Evolutionary conservation across 305 asterid genomes (phyloP).

Genomic region (Rubia balearica): DNA sequence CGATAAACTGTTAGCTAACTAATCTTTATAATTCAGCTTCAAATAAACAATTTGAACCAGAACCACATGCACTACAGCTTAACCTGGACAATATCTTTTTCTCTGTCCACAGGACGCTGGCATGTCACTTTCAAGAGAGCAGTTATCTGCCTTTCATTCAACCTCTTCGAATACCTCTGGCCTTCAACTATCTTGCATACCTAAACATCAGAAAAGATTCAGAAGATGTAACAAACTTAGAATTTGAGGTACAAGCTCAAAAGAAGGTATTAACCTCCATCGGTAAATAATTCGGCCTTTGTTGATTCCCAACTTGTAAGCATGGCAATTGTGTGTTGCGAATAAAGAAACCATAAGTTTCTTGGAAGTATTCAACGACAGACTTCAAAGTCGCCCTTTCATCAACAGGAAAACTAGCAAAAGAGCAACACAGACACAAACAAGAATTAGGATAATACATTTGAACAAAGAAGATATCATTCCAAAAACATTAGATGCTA

Average conservation of each 20-base stretch:
- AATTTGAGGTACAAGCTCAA: not conserved
- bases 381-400: conserved; percentile 73
- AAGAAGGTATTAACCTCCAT: conserved; percentile 63
- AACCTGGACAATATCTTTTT: conserved; percentile 68
- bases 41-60: too few relatives aligned
- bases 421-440: not conserved
- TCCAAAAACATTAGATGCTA: not conserved
- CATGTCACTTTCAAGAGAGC: conserved; percentile 84
- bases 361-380: conserved; percentile 68
- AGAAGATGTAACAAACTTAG: not conserved
- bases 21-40: too few relatives aligned
- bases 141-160: conserved; percentile 86
- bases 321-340: conserved; percentile 78
- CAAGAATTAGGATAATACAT: not conserved
- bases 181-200: conserved; percentile 94
- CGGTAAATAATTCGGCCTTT: conserved; percentile 79
- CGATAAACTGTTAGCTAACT: too few relatives aligned
- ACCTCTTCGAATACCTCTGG: conserved; percentile 82
- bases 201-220: conserved; percentile 26
- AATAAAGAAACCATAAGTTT: conserved; percentile 71
- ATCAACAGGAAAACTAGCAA: conserved; percentile 65
- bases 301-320: conserved; percentile 83
- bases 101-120: conserved; percentile 89
- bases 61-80: not conserved
- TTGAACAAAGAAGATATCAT: not conserved